Conservation (phyloP, 257 asterid species). For the Rhazya stricta region DNA sequence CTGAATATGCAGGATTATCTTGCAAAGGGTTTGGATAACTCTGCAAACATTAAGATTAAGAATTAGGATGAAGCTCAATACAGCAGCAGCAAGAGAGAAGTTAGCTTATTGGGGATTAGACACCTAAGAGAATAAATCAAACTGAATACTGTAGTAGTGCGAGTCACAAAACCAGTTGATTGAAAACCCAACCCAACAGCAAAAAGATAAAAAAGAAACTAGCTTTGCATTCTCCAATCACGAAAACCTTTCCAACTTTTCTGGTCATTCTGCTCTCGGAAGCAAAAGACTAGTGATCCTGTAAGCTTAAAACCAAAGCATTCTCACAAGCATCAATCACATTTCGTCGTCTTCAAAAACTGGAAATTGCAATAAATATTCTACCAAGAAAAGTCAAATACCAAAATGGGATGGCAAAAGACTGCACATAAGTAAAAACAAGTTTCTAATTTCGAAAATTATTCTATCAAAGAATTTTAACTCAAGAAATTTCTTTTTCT, state of each 20-base stretch:
- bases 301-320: conserved; percentile 17
- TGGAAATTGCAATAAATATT: not conserved
- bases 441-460: not conserved
- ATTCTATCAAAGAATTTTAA: not conserved
- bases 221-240: conserved; percentile 5
- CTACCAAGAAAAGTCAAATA: not conserved
- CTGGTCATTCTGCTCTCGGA: not conserved
- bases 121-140: not conserved
- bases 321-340: not conserved
- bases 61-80: not conserved
- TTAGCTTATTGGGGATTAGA: not conserved
- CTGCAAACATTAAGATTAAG: conserved; percentile 35
- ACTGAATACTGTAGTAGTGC: not conserved
- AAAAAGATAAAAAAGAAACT: not conserved
- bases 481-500: not conserved
- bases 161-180: not conserved
- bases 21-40: conserved; percentile 72
- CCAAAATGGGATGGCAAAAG: not conserved
- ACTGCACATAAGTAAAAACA: not conserved
- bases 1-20: conserved; percentile 81
- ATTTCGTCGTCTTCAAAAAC: not conserved
- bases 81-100: not conserved
- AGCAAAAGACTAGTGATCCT: not conserved
- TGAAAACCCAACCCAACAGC: not conserved
- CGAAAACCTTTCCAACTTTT: not conserved